Conservation (phyloP, 768 basidiomycete species). For the Melanogaster broomeanus region DNA sequence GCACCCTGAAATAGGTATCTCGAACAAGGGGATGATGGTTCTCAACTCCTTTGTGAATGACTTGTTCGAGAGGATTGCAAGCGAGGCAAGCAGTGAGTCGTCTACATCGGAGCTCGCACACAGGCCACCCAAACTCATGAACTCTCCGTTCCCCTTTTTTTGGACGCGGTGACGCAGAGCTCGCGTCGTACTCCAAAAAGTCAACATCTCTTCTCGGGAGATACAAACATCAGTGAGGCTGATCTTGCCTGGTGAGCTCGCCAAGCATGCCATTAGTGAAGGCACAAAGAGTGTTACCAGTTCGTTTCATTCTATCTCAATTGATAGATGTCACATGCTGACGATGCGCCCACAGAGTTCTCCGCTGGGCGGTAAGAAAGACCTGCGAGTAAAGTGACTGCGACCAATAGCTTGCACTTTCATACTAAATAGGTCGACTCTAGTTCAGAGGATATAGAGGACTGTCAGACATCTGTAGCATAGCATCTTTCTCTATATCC, state of each 20-base stretch:
- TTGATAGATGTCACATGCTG: background rate
- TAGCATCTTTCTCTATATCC: conserved; percentile 16
- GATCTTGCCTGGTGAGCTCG: conserved; percentile 71
- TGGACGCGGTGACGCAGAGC: conserved; percentile 36
- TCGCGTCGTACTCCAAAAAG: conserved; percentile 71
- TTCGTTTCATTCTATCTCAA: conserved; percentile 10
- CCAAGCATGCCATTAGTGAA: conserved; percentile 77
- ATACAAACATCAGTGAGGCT: conserved; percentile 71
- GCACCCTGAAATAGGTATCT: conserved; percentile 75
- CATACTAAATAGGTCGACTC: background rate
- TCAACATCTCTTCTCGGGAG: conserved; percentile 75
- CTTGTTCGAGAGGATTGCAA: conserved; percentile 60
- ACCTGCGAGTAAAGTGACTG: background rate
- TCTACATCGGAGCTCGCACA: background rate
- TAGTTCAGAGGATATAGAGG: background rate
- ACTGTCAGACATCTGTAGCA: conserved; percentile 17
- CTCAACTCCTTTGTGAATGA: conserved; percentile 66
- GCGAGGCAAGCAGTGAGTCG: conserved; percentile 49
- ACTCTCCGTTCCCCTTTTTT: background rate
- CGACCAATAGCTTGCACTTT: too few relatives aligned
- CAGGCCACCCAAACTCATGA: background rate
- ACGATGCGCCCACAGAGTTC: conserved; percentile 22
- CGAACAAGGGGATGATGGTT: conserved; percentile 63
- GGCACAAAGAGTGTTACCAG: conserved; percentile 65
- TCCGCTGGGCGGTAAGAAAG: conserved; percentile 21